phyloP scores from a whole-genome alignment of 257 asterid species.

The Penstemon newberryi region DNA sequence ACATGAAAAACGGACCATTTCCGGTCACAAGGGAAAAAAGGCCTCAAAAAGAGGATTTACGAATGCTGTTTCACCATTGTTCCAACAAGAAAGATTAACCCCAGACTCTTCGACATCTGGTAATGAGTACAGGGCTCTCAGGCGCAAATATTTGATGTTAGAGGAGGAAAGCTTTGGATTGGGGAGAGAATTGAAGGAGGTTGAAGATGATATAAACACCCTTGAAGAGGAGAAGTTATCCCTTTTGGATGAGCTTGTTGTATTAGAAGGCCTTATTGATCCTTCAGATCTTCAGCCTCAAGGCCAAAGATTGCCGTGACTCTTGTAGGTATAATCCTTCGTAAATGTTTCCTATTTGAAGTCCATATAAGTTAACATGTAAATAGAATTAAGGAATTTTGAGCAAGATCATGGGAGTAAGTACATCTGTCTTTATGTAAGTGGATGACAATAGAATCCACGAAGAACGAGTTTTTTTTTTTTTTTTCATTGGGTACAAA shows the following conservation, averaged over 20 bases:
- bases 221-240: conserved; percentile 87
- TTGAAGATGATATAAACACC: conserved; percentile 61
- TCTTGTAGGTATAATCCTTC: neutral
- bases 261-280: conserved; percentile 80
- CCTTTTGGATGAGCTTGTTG: conserved; percentile 84
- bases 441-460: too few relatives aligned
- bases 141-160: conserved; percentile 71
- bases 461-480: too few relatives aligned
- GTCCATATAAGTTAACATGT: too few relatives aligned
- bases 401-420: too few relatives aligned
- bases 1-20: conserved; percentile 29
- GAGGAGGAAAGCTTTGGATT: conserved; percentile 77
- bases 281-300: conserved; percentile 57
- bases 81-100: conserved; percentile 41
- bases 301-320: conserved; percentile 36
- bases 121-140: conserved; percentile 68
- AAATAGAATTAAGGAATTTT: too few relatives aligned
- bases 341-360: too few relatives aligned
- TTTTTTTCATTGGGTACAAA: too few relatives aligned
- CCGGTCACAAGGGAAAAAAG: conserved; percentile 48
- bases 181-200: conserved; percentile 60
- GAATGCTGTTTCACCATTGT: conserved; percentile 34
- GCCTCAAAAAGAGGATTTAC: conserved; percentile 42
- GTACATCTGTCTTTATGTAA: too few relatives aligned
- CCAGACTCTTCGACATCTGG: conserved; percentile 53